phyloP scores from a whole-genome alignment of 2,329 filamentous ascomycete species.

The Trichoderma arundinaceum region DNA sequence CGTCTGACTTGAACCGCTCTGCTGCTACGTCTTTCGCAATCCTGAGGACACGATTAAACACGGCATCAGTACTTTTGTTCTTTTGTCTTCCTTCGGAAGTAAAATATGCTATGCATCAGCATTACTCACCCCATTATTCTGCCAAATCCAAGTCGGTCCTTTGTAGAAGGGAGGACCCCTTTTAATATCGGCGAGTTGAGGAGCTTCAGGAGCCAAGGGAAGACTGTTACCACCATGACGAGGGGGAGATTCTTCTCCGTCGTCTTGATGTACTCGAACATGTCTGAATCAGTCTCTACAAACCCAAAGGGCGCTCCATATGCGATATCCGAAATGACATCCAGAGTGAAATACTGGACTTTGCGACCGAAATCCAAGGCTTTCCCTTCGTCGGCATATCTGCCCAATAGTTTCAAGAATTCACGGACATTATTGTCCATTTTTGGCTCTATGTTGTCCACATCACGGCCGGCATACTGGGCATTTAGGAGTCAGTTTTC shows the following conservation, averaged over 20 bases:
- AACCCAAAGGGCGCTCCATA: conserved; percentile 59
- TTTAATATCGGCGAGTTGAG: conserved; percentile 50
- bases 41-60: conserved; percentile 32
- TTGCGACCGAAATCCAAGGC: conserved; percentile 47
- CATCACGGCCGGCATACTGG: conserved; percentile 57
- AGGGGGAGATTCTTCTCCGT: conserved; percentile 40
- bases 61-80: neutral
- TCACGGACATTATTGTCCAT: conserved; percentile 32
- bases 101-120: neutral
- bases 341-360: conserved; percentile 60
- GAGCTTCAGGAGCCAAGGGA: conserved; percentile 40
- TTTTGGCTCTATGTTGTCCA: conserved; percentile 55
- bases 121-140: conserved; percentile 52
- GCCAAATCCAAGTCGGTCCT: conserved; percentile 47
- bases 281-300: conserved; percentile 54
- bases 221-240: conserved; percentile 35
- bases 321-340: conserved; percentile 60
- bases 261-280: conserved; percentile 55
- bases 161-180: conserved; percentile 48
- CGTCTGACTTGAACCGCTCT: conserved; percentile 52
- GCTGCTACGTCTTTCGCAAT: conserved; percentile 53
- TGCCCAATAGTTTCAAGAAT: conserved; percentile 31
- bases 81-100: too few relatives aligned
- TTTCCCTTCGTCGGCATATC: conserved; percentile 29
- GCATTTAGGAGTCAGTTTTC: neutral